Conservation (phyloP, 1,284 basidiomycete genomes). For the Naganishia sp. region DNA sequence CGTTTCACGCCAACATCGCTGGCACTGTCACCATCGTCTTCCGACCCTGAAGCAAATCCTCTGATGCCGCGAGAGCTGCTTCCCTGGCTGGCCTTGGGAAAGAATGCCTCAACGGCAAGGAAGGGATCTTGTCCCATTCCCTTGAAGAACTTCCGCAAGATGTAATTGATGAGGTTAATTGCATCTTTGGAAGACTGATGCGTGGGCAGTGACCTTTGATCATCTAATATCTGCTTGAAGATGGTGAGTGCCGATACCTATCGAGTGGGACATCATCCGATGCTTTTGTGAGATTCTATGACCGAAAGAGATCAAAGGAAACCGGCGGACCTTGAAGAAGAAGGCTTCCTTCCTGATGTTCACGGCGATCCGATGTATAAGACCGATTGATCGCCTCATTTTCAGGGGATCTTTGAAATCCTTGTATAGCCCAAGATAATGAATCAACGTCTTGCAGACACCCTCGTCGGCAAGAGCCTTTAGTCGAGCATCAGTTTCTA, state of each 20-base stretch:
- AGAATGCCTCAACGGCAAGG: slow-evolving; percentile 83
- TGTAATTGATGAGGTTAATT: slow-evolving; percentile 73
- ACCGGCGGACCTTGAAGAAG: slow-evolving; percentile 75
- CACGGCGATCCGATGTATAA: slow-evolving; percentile 86
- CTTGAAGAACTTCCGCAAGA: slow-evolving; percentile 90
- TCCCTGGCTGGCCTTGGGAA: slow-evolving; percentile 71
- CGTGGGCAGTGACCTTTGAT: slow-evolving; percentile 71
- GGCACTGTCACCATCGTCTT: slow-evolving; percentile 57
- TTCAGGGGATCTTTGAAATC: slow-evolving; percentile 75
- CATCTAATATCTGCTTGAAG: slow-evolving; percentile 77
- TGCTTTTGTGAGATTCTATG: not conserved
- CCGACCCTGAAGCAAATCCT: slow-evolving; percentile 35
- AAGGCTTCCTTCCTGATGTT: slow-evolving; percentile 84
- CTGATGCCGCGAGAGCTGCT: not conserved
- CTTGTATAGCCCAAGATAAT: slow-evolving; percentile 76
- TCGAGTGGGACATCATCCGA: not conserved
- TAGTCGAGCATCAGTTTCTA: not conserved
- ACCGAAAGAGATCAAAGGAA: not conserved
- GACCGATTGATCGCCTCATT: slow-evolving; percentile 79
- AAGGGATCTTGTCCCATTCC: slow-evolving; percentile 75
- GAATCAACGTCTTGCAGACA: slow-evolving; percentile 75
- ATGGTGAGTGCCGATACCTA: slow-evolving; percentile 82
- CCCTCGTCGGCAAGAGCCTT: slow-evolving; percentile 62
- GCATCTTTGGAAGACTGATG: slow-evolving; percentile 80
- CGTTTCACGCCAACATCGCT: slow-evolving; percentile 57